A percentile compares a stretch with the other conserved stretches of the same genome.
phyloP scores from a whole-genome alignment of 163 green algal genomes.

The Volvox carteri region DNA sequence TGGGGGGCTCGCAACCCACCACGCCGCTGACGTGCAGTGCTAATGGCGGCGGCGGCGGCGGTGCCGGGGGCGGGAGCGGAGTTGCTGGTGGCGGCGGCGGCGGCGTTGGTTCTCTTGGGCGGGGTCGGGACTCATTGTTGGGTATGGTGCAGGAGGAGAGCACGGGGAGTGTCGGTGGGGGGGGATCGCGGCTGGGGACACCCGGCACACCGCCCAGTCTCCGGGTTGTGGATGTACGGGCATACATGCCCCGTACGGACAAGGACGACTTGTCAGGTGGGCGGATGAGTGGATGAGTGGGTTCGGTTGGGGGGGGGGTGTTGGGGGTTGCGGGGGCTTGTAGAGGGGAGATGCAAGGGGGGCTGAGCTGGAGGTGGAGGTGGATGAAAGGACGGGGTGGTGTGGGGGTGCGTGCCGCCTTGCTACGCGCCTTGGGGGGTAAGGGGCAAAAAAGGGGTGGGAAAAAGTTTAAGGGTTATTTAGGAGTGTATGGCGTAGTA shows the following conservation, averaged over 20 bases:
- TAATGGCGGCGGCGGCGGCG: not conserved
- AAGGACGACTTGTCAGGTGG: conserved; percentile 13
- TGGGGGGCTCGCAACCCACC: conserved; percentile 16
- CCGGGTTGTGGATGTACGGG: conserved; percentile 28
- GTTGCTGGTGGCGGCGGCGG: not conserved
- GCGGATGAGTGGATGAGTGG: no score
- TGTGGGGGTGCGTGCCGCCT: not conserved
- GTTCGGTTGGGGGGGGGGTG: not conserved
- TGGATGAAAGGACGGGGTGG: not conserved
- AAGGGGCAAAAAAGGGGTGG: no score
- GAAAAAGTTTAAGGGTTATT: no score
- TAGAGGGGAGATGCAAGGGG: not conserved
- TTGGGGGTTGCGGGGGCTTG: not conserved
- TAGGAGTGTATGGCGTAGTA: no score
- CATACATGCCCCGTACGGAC: conserved; percentile 17
- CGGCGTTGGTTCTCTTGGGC: no score
- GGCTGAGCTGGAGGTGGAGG: not conserved
- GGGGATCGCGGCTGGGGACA: not conserved
- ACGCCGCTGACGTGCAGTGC: not conserved
- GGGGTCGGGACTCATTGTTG: no score
- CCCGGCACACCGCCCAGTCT: conserved; percentile 45
- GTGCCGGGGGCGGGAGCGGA: not conserved
- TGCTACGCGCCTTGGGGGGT: no score
- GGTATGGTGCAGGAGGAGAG: no score
- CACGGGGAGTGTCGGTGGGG: not conserved